A percentile compares a stretch with the other conserved stretches of the same genome.
These are phyloP conservation scores for Neurospora crassa DNA, from an alignment of 2,329 filamentous ascomycete genomes.

Conservation along the genomic window DNA sequence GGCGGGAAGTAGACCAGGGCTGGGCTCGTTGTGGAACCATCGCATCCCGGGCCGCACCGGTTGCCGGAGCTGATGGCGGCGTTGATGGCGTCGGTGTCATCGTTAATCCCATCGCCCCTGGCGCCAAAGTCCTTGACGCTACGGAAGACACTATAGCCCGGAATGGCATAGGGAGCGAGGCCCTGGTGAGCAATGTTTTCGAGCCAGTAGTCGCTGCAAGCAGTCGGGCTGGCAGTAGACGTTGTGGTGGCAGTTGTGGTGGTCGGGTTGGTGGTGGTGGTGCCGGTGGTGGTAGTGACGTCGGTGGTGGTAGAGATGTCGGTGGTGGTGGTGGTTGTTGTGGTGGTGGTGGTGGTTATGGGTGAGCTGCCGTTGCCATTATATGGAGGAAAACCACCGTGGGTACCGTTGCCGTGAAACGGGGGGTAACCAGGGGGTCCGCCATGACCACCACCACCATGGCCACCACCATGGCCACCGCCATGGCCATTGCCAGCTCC, in stretches of 20 bases:
- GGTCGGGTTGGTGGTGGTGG: neutral
- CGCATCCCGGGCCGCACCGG: slow-evolving; percentile 18
- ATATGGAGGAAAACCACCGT: neutral
- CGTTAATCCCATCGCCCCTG: slow-evolving; percentile 16
- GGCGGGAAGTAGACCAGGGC: slow-evolving; percentile 26
- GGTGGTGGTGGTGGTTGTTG: neutral
- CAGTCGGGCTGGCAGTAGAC: slow-evolving; percentile 5
- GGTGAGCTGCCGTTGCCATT: neutral
- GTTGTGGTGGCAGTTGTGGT: slow-evolving; percentile 1
- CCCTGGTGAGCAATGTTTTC: slow-evolving; percentile 19
- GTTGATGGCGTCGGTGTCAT: slow-evolving; percentile 21
- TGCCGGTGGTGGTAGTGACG: neutral
- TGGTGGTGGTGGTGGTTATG: neutral
- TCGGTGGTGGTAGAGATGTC: neutral
- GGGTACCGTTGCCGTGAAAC: neutral
- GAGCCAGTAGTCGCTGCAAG: slow-evolving; percentile 19
- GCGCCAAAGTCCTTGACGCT: slow-evolving; percentile 20
- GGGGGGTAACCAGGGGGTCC: neutral
- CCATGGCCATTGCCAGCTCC: neutral
- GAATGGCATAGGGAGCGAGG: slow-evolving; percentile 15
- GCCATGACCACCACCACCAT: neutral
- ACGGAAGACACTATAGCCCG: slow-evolving; percentile 19
- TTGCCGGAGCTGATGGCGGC: slow-evolving; percentile 16
- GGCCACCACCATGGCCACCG: neutral
- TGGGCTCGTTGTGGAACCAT: slow-evolving; percentile 17